A percentile compares a stretch with the other conserved stretches of the same genome.
Conservation (phyloP, 345 rosid species). For the Reutealis trisperma region DNA sequence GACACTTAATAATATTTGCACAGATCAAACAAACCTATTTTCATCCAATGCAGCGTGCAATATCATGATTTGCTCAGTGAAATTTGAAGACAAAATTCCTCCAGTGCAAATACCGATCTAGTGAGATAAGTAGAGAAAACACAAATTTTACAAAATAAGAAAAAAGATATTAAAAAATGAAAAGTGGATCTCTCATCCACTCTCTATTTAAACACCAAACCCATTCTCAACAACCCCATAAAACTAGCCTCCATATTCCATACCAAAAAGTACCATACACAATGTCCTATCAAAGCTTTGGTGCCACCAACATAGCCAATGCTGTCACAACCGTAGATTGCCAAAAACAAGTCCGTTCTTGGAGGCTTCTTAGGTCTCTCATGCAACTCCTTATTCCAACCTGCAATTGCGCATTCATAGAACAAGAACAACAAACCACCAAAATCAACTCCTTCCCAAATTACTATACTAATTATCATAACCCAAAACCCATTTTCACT, state of each 20-base stretch:
- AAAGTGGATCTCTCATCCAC: too few relatives aligned
- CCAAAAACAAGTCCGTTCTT: slow-evolving; percentile 77
- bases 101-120: too few relatives aligned
- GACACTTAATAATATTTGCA: too few relatives aligned
- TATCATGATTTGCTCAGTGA: too few relatives aligned
- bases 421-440: slow-evolving; percentile 24
- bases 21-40: too few relatives aligned
- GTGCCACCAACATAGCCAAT: slow-evolving; percentile 37
- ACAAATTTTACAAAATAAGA: too few relatives aligned
- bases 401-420: slow-evolving; percentile 46
- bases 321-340: slow-evolving; percentile 64
- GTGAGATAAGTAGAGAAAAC: too few relatives aligned
- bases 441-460: neutral
- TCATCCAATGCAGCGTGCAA: too few relatives aligned
- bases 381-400: slow-evolving; percentile 58
- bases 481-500: slow-evolving; percentile 15
- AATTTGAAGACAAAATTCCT: too few relatives aligned
- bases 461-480: slow-evolving; percentile 16
- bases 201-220: slow-evolving; percentile 21
- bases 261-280: slow-evolving; percentile 10
- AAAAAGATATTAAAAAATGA: too few relatives aligned
- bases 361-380: slow-evolving; percentile 65
- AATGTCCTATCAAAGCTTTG: slow-evolving; percentile 40
- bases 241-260: slow-evolving; percentile 9
- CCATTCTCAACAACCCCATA: slow-evolving; percentile 18